Evolutionary conservation across 2,329 filamentous ascomycete genomes (phyloP).

Genomic region (Stemphylium vesicarium): DNA sequence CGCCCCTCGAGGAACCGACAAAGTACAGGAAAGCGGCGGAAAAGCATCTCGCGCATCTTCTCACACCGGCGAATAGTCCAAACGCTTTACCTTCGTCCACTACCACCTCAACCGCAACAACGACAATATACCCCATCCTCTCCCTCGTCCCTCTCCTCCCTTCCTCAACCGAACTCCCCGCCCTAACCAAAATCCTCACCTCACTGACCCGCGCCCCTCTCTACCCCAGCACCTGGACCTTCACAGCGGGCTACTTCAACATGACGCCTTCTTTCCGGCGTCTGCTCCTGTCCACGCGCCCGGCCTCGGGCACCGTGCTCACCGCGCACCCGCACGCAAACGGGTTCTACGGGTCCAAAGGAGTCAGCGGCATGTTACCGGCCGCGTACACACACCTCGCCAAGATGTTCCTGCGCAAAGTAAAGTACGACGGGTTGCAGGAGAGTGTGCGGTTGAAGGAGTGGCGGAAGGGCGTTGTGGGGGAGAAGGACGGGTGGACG

Average conservation of each 20-base stretch:
- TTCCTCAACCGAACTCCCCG: conserved; percentile 86
- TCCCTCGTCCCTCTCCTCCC: conserved; percentile 89
- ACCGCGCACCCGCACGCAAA: conserved; percentile 94
- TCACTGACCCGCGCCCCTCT: conserved; percentile 72
- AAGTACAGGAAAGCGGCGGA: conserved; percentile 75
- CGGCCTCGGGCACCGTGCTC: conserved; percentile 77
- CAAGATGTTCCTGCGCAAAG: conserved; percentile 75
- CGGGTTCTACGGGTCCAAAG: conserved; percentile 88
- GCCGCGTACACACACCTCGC: conserved; percentile 91
- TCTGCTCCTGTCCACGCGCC: conserved; percentile 76
- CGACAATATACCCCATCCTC: conserved; percentile 79
- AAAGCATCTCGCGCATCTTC: conserved; percentile 68
- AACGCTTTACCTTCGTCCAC: conserved; percentile 5
- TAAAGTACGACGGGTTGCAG: conserved; percentile 59
- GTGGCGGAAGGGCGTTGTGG: conserved; percentile 84
- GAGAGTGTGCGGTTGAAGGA: conserved; percentile 77
- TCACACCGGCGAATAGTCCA: conserved; percentile 59
- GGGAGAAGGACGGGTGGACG: conserved; percentile 86
- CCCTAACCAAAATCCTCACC: conserved; percentile 75
- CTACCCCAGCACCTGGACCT: conserved; percentile 81
- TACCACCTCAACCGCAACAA: conserved; percentile 48
- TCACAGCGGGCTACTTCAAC: conserved; percentile 98
- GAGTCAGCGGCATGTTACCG: conserved; percentile 87
- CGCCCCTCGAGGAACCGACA: conserved; percentile 73
- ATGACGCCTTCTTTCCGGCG: conserved; percentile 84